Evolutionary conservation across 139 green algal genomes (phyloP), one percentile per base, ranked within the genome.

Genomic region (Monoraphidium neglectum): DNA sequence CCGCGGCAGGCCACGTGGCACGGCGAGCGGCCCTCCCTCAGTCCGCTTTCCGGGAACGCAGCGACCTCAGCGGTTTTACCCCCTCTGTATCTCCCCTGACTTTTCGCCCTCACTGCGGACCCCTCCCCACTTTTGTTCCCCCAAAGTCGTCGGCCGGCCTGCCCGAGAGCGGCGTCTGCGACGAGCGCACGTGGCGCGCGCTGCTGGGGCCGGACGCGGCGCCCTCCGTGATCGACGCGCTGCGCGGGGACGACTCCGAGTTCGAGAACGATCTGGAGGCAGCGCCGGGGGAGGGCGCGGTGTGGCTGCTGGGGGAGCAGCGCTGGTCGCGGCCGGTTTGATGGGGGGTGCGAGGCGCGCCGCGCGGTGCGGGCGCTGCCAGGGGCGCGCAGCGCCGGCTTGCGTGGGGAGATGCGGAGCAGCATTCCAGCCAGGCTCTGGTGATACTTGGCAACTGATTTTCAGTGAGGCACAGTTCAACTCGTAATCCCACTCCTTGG

Each of bases 231-330:
- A 60, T 93, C 3, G 47, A 79, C 12, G 57, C 28, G 4, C 40
- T 94, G 38, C 21, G 38, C 30, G 70, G 4, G 33, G 70, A 71
- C 21, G 81, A 78, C 15, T 43, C 81, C 47, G 76, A 76, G 15
- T 83, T 67, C 30, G 84, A 92, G 35, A 84, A 90, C 36, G 87
- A 94, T 64, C 71, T 88, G 76, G 68, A 83, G 53, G 66, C 72
- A 5, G 53, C 56, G 8, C 26, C 10, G 33, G 8, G 16, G 4
- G 72, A 76, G 26, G 78, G 74, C 1, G 62, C 82, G 0, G 88
- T 95, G 36, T 96, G 86, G 80, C 78, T 96, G 57, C 51, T 96
- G 23, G 92, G 92, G 0, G 92, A 96, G 83, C 89, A 94, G 89
- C 81, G 92, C 10, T 96, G 92, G 92, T 83, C 77, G 16, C 59